Base-by-base conservation (phyloP, 73 alveolate species). In the Uronychia setigera region DNA sequence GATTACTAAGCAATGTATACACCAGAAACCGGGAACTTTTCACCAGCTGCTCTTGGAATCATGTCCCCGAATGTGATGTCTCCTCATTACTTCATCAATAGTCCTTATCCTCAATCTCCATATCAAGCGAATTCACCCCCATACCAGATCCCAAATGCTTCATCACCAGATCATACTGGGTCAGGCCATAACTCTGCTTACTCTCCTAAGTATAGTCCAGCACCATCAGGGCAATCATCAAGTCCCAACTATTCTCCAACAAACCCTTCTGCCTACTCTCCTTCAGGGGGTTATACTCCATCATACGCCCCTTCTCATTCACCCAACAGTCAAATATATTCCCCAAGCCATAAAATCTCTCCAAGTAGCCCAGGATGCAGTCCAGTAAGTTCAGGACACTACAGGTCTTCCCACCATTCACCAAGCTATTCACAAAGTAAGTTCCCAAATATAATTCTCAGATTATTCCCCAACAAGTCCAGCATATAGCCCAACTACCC, bases 301-400 rank as follows among this genome's bases (percentile, higher is more conserved):
- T 30, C 78, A 27, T 77, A 78, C 74, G 79, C 77, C 82, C 92
- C 92, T 32, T 58, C 84, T 19, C 60, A 83, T 46, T 82, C 91
- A 0, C 89, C 91, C 29, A 59, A 77, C 33, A 32, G 80, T 11
- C 67, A 58, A 35, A 77, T 75, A 11, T n/a, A 29, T 19, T 74
- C n/a, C n/a, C n/a, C 81, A 0, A 57, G 76, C 5, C 26, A 80
- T 19, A 86, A 86, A 13, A 78, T 85, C 60, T 88, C 79, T 76
- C 77, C 80, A 31, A 77, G 81, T 11, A 58, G 78, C 59, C 60
- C 86, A 0, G 29, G 91, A 32, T 76, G 74, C 57, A n/a, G n/a
- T n/a, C n/a, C n/a, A n/a, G n/a, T n/a, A n/a, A n/a, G n/a, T n/a
- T n/a, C n/a, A n/a, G n/a, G n/a, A n/a, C n/a, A n/a, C n/a, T n/a